A percentile compares a stretch with the other conserved stretches of the same genome.
Evolutionary conservation across 106 monocot genomes (phyloP).

Genomic region (Dioscorea zingiberensis): DNA sequence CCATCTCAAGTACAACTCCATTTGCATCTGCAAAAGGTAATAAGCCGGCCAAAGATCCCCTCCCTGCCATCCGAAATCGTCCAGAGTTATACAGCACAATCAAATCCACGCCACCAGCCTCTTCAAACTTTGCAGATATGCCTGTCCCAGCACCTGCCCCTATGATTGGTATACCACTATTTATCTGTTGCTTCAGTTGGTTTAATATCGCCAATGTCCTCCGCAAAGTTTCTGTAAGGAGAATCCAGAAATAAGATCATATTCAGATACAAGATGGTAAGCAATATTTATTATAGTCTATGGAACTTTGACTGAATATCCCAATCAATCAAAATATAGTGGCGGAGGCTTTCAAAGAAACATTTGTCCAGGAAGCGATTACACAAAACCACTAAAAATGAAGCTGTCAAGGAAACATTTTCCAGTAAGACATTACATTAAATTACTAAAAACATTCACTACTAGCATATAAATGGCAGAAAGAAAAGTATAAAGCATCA

Average conservation of each 20-base stretch:
- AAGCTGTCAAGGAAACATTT: too few relatives aligned
- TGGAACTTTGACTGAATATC: too few relatives aligned
- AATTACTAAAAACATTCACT: too few relatives aligned
- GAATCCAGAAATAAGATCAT: constrained; percentile 1
- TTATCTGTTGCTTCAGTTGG: constrained; percentile 64
- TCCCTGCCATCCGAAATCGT: constrained; percentile 92
- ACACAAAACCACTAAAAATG: too few relatives aligned
- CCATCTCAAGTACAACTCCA: constrained; percentile 94
- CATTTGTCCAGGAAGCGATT: too few relatives aligned
- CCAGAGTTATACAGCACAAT: constrained; percentile 95
- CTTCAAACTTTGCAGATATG: constrained; percentile 98
- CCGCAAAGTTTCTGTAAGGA: constrained; percentile 58
- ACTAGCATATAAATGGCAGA: too few relatives aligned
- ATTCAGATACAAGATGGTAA: neutral
- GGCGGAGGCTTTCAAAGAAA: too few relatives aligned
- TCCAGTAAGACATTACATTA: too few relatives aligned
- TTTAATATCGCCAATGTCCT: constrained; percentile 47
- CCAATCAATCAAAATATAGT: too few relatives aligned
- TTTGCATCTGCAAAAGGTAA: constrained; percentile 98
- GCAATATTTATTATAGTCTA: too few relatives aligned
- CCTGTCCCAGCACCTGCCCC: constrained; percentile 98
- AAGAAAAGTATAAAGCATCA: too few relatives aligned
- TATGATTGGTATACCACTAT: constrained; percentile 60
- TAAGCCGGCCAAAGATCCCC: constrained; percentile 93
- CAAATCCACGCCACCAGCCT: constrained; percentile 87